A percentile compares a stretch with the other conserved stretches of the same genome.
Evolutionary conservation across 129 eudicot genomes (phyloP).

Genomic region (Calendula officinalis): DNA sequence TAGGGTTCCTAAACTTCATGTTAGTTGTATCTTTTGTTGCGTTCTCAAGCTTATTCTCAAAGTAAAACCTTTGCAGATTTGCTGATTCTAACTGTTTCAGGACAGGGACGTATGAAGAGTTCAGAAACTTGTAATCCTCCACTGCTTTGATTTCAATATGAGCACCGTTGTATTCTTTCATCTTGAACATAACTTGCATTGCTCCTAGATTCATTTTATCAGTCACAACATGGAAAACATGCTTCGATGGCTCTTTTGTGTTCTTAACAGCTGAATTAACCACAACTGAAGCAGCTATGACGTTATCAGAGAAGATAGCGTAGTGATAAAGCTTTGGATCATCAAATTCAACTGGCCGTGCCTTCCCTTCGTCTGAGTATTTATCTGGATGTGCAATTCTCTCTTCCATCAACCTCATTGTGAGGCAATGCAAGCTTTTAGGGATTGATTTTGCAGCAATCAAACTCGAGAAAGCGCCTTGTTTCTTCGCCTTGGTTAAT

Average conservation of each 20-base stretch:
- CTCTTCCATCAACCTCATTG: conserved; percentile 95
- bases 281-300: conserved; percentile 92
- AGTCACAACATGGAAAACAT: conserved; percentile 89
- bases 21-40: conserved; percentile 91
- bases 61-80: conserved; percentile 73
- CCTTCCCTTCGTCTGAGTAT: conserved; percentile 78
- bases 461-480: conserved; percentile 92
- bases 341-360: conserved; percentile 63
- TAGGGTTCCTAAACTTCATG: conserved; percentile 93
- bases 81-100: conserved; percentile 80
- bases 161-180: conserved; percentile 86
- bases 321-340: conserved; percentile 90
- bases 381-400: conserved; percentile 83
- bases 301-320: conserved; percentile 89
- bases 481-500: conserved; percentile 84
- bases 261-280: conserved; percentile 90
- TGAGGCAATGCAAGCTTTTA: conserved; percentile 78
- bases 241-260: conserved; percentile 81
- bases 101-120: conserved; percentile 88
- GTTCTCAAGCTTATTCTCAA: conserved; percentile 84
- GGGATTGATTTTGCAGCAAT: conserved; percentile 95
- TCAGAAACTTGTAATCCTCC: conserved; percentile 83
- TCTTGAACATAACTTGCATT: conserved; percentile 96
- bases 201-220: conserved; percentile 98
- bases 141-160: conserved; percentile 90